Base-by-base conservation (phyloP, 805 yeast genomes). In the Candida sithepensis region DNA sequence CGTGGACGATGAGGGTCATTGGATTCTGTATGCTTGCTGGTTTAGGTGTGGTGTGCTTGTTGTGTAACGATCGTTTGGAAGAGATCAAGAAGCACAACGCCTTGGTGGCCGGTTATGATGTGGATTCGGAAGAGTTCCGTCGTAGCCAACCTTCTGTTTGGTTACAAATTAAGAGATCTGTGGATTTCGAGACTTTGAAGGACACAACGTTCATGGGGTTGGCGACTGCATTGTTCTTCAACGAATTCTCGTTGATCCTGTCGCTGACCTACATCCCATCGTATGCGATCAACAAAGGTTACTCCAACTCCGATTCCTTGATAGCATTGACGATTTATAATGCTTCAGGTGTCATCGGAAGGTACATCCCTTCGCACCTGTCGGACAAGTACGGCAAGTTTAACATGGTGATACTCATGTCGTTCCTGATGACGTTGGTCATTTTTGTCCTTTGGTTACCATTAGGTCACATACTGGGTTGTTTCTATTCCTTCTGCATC, bases 381-480 rank as follows among this genome's bases (percentile, higher is more conserved):
- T 73, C 81, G 1, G 82, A 78, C 53, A 56, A 51, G 19, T 58
- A 61, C 44, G 83, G 83, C 1, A 65, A 65, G 34, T 77, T 69
- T 60, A 78, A 76, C 53, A 57, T 75, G 38, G 61, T 63, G 7
- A 60, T 64, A 61, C 42, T 69, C 2, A 48, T 66, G 36, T 74
- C 77, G 61, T 42, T 48, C 2, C 67, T 78, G n/a, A 66, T 60
- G 58, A 50, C 74, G 1, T 12, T 82, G 0, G 61, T 78, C 18
- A 70, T 79, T 2, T 67, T 84, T 42, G 70, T 72, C 8, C 18
- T 67, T 16, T 84, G 90, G 90, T 64, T 83, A 19, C 90, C 91
- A 1, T 76, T 82, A 46, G 89, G 88, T 0, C 48, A 59, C 8
- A 54, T 61, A 43, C 46, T 68, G 24, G 65, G 64, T 2, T 74